Evolutionary conservation across 2,329 filamentous ascomycete genomes (phyloP).

Genomic region (Clarireedia homoeocarpa): DNA sequence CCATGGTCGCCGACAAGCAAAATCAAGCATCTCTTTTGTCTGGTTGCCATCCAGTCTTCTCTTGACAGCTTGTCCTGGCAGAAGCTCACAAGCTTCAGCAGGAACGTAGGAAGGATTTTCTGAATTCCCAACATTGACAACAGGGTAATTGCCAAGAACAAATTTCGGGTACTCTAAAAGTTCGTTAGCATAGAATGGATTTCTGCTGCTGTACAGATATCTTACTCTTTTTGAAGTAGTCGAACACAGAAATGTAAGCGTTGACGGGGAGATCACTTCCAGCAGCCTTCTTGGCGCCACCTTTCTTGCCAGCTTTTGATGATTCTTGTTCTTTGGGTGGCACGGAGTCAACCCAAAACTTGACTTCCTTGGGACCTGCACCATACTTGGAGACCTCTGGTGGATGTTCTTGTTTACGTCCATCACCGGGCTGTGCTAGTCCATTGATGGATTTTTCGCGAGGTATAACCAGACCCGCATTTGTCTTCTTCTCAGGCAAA

Average conservation of each 20-base stretch:
- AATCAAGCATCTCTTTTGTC: constrained; percentile 61
- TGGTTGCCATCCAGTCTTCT: constrained; percentile 52
- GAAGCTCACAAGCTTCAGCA: constrained; percentile 55
- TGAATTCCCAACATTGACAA: constrained; percentile 57
- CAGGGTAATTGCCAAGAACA: constrained; percentile 39
- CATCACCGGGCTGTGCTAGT: constrained; percentile 36
- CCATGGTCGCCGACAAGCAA: constrained; percentile 60
- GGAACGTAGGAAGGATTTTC: constrained; percentile 56
- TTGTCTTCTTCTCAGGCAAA: constrained; percentile 26
- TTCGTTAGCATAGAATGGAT: constrained; percentile 5
- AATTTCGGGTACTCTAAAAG: constrained; percentile 43
- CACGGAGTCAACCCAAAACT: constrained; percentile 43
- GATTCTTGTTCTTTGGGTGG: constrained; percentile 6
- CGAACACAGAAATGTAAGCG: constrained; percentile 45
- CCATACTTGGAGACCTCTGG: constrained; percentile 32
- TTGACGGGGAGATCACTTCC: constrained; percentile 21
- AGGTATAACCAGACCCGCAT: constrained; percentile 27
- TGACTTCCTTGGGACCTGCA: constrained; percentile 43
- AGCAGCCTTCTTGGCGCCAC: constrained; percentile 26
- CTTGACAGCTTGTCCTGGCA: constrained; percentile 56
- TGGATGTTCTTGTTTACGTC: constrained; percentile 27
- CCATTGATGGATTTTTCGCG: constrained; percentile 39
- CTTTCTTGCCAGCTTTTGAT: constrained; percentile 4
- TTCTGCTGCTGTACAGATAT: background rate
- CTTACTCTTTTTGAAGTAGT: constrained; percentile 44